Base-by-base conservation (phyloP, 139 green algal genomes). In the Picochlorum sp. region DNA sequence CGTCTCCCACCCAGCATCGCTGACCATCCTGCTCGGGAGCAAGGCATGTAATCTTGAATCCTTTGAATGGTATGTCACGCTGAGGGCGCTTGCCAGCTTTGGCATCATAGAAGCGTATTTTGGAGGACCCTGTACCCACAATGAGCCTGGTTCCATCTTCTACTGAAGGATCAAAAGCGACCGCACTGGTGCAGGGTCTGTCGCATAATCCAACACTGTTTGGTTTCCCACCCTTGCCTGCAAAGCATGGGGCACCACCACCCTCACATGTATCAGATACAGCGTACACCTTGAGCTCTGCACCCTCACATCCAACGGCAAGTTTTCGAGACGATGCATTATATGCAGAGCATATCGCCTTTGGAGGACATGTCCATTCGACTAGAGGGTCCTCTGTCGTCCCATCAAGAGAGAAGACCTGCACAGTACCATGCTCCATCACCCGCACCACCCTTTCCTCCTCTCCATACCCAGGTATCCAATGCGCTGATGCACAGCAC, bases 1-100 rank as follows among this genome's bases (percentile, higher is more conserved):
- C 81, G 45, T 85, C 86, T 30, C 70, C 77, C 20, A 78, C 59
- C 83, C 85, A 91, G 55, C 80, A 71, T 24, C 76, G 70, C 28
- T 21, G n/a, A 78, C 75, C 79, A 49, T 77, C 65, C 4, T 28
- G 44, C 30, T 81, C 52, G 8, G 79, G 49, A 4, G 59, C 60
- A 49, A 90, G 30, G 2, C 60, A 62, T 4, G 78, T 89, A 37
- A 89, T 68, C 18, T 72, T 63, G 0, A 70, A 63, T 16, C 87
- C 77, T 8, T 74, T 63, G 70, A 73, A 85, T 13, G 65, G 65
- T 21, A 88, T 8, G 30, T 84, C 68, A 45, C 77, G 20, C 65
- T 88, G 84, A 7, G 83, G 84, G 49, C 84, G 74, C 68, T 77
- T 80, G 6, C 83, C 82, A 18, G 68, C 74, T 24, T 38, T 41